A percentile compares a stretch with the other conserved stretches of the same genome.
Evolutionary conservation across 2,329 filamentous ascomycete species (phyloP).

Genomic region (Pseudohalonectria lignicola): DNA sequence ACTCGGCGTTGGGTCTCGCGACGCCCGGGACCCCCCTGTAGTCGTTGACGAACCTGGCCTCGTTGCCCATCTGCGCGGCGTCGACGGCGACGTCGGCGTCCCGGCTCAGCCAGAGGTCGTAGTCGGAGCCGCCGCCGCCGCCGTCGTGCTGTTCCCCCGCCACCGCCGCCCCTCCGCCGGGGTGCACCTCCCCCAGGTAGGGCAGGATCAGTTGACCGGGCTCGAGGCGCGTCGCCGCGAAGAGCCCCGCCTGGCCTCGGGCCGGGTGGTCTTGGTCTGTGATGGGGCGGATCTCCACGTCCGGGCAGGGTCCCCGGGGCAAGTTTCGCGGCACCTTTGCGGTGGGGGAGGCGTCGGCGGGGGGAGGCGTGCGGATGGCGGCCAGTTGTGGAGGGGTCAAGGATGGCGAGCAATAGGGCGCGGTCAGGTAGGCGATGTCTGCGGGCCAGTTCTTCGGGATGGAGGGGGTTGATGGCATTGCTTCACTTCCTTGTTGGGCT

Average conservation of each 20-base stretch:
- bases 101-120: slow-evolving; percentile 53
- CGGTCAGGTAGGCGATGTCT: slow-evolving; percentile 37
- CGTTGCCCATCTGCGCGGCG: slow-evolving; percentile 46
- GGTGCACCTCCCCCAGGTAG: slow-evolving; percentile 50
- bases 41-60: slow-evolving; percentile 57
- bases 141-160: slow-evolving; percentile 5
- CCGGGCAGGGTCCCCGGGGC: slow-evolving; percentile 28
- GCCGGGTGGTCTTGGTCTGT: slow-evolving; percentile 41
- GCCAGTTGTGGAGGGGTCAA: slow-evolving; percentile 21
- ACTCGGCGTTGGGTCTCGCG: slow-evolving; percentile 44
- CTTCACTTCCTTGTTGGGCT: neutral
- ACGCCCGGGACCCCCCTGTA: slow-evolving; percentile 43
- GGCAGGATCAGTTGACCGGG: slow-evolving; percentile 47
- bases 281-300: slow-evolving; percentile 45
- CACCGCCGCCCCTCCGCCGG: slow-evolving; percentile 15
- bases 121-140: slow-evolving; percentile 39
- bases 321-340: slow-evolving; percentile 7
- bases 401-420: slow-evolving; percentile 34
- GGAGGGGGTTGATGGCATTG: too few relatives aligned
- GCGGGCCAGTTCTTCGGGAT: slow-evolving; percentile 48
- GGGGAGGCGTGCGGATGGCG: slow-evolving; percentile 5
- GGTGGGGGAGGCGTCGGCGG: neutral
- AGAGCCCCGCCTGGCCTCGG: slow-evolving; percentile 46
- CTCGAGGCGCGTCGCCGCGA: slow-evolving; percentile 40
- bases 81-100: slow-evolving; percentile 49